Evolutionary conservation across 306 rosid species (phyloP), one percentile per base, ranked within the genome.

Genomic region (Rosa chinensis): DNA sequence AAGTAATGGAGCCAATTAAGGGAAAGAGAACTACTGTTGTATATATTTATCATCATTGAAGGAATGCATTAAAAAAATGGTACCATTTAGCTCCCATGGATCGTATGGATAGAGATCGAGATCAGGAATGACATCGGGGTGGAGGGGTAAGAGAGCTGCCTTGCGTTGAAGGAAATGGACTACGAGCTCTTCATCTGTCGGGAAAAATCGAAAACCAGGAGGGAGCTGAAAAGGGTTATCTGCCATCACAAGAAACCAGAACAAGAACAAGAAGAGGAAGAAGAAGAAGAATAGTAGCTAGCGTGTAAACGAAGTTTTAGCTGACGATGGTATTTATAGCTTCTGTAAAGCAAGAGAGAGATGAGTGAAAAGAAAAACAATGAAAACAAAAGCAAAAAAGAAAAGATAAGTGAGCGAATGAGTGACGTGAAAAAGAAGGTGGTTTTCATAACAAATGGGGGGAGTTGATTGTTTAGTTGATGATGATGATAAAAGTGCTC

Each of bases 61-160:
- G 21, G 71, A 17, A 66, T 66, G 48, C 13, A 35, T 17, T 37
- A 7, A 39, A 18, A 0, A 8, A 66, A 37, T 5, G 23, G 25
- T 85, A 95, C 98, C 99, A 50, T 90, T 70, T 49, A 95, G 94
- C 10, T 93, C 90, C 99, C 99, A 95, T 2, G 99, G 99, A 78
- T 95, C 94, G 66, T 84, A 89, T 0, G 94, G 90, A 75, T 79
- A 90, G 82, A 91, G 98, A 42, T 88, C 89, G 80, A 95, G 99
- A 80, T 95, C 99, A 78, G 99, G 99, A 49, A 95, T 93, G 87
- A 93, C 96, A 32, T 95, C 99, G 0, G 99, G 99, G 56, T 95
- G 98, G 76, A 92, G 91, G 23, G 99, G 99, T 8, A 95, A 75
- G 73, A 93, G 95, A 32, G 94, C 77, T 2, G 91, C 98, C 79